phyloP scores from a whole-genome alignment of 352 stramenopile genomes.

The Phytophthora fragariaefolia region DNA sequence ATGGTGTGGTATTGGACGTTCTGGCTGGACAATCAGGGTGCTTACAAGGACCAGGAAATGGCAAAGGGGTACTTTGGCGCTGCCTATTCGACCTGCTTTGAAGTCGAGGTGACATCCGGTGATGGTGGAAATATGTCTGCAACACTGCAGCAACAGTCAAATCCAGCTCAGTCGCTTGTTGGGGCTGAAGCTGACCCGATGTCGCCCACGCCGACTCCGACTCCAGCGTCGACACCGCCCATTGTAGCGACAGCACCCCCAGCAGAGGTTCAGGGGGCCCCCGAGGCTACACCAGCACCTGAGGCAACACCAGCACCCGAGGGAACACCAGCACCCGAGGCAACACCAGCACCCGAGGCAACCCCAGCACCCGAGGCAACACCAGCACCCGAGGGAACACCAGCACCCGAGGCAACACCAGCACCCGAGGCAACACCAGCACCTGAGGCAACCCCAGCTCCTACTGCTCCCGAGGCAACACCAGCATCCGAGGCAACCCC shows the following conservation, averaged over 20 bases:
- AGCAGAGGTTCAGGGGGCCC: not conserved
- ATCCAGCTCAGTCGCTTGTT: not conserved
- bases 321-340: not conserved
- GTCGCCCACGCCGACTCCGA: not conserved
- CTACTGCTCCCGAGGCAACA: not conserved
- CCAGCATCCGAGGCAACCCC: constrained; percentile 2
- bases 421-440: constrained; percentile 1
- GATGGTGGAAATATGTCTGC: constrained; percentile 3
- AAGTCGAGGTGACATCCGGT: constrained; percentile 48
- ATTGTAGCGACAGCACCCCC: constrained; percentile 15
- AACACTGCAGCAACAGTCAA: constrained; percentile 2
- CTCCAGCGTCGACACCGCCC: constrained; percentile 1
- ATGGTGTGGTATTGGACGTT: constrained; percentile 83
- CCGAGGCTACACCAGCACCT: constrained; percentile 1
- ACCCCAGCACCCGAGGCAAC: not conserved
- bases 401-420: not conserved
- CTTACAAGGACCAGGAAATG: constrained; percentile 57
- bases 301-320: not conserved
- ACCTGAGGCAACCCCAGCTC: constrained; percentile 8
- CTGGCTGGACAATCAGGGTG: constrained; percentile 55
- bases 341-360: not conserved
- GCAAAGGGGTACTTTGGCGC: constrained; percentile 73
- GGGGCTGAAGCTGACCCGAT: constrained; percentile 5
- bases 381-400: not conserved
- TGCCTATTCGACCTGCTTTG: constrained; percentile 71